Conservation (phyloP, 108 stramenopile species). For the Fragilaria crotonensis region DNA sequence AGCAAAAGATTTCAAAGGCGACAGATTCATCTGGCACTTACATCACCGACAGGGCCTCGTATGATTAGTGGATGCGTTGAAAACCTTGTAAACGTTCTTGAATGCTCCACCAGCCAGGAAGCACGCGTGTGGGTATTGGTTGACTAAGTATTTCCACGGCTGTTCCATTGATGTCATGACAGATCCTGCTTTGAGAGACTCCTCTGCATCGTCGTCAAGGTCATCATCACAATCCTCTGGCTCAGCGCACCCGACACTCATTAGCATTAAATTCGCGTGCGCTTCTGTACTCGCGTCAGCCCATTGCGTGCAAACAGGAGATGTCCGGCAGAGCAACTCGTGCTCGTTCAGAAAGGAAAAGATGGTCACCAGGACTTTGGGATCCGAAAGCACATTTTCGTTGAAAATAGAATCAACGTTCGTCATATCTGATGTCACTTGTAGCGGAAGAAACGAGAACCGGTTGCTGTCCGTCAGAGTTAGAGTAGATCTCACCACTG, state of each 20-base stretch:
- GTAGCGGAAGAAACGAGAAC: background rate
- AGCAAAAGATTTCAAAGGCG: background rate
- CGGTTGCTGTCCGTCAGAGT: background rate
- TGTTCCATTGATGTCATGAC: slow-evolving; percentile 42
- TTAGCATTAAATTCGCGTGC: slow-evolving; percentile 57
- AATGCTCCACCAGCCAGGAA: slow-evolving; percentile 90
- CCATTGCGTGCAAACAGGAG: slow-evolving; percentile 67
- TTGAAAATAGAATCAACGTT: background rate
- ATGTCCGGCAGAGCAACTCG: slow-evolving; percentile 46
- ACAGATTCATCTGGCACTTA: slow-evolving; percentile 21
- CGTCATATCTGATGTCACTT: background rate
- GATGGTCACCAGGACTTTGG: slow-evolving; percentile 18
- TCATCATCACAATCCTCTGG: slow-evolving; percentile 14
- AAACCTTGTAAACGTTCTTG: slow-evolving; percentile 85
- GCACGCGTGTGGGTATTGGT: slow-evolving; percentile 58
- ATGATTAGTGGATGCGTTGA: slow-evolving; percentile 32
- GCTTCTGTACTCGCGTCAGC: slow-evolving; percentile 65
- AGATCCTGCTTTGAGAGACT: background rate
- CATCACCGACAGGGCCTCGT: slow-evolving; percentile 90
- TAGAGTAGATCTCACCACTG: no score
- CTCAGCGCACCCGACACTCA: slow-evolving; percentile 54
- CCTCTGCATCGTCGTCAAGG: slow-evolving; percentile 13
- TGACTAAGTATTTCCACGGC: slow-evolving; percentile 46
- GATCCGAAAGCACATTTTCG: background rate
- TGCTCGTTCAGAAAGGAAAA: slow-evolving; percentile 56